A percentile compares a stretch with the other conserved stretches of the same genome.
Evolutionary conservation across 495 filamentous ascomycete genomes (phyloP).

Genomic region (Echria macrotheca): DNA sequence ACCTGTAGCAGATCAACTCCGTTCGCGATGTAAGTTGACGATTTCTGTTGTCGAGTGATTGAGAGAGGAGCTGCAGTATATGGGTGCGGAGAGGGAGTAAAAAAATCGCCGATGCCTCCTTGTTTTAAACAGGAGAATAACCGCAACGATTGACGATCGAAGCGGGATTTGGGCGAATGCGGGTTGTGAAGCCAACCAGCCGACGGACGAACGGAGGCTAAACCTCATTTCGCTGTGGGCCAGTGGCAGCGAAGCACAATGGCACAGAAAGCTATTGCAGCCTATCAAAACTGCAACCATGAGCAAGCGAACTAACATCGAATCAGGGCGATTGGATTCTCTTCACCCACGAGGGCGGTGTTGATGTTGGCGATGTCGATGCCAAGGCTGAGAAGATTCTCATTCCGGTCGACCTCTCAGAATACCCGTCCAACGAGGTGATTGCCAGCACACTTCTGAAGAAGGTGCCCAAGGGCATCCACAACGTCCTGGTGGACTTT

Average conservation of each 20-base stretch:
- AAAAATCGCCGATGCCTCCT: constrained; percentile 4
- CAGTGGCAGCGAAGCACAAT: constrained; percentile 7
- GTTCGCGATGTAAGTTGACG: constrained; percentile 33
- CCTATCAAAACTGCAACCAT: too few species aligned
- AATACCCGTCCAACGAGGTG: constrained; percentile 94
- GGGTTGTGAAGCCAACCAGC: constrained; percentile 20
- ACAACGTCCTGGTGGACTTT: constrained; percentile 98
- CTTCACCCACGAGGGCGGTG: constrained; percentile 98
- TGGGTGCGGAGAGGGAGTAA: neutral
- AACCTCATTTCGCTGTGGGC: constrained; percentile 32
- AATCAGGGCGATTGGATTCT: constrained; percentile 96
- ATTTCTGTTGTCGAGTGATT: constrained; percentile 3
- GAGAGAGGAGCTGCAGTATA: neutral
- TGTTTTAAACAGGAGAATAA: constrained; percentile 9
- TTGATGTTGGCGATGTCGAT: constrained; percentile 98
- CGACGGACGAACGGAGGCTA: constrained; percentile 56
- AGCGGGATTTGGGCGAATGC: constrained; percentile 12
- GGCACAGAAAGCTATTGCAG: constrained; percentile 1
- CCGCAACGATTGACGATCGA: constrained; percentile 6
- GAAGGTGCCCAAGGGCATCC: constrained; percentile 90
- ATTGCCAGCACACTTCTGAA: constrained; percentile 78
- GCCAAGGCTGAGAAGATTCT: constrained; percentile 97
- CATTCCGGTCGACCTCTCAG: constrained; percentile 87
- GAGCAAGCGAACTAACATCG: constrained; percentile 31
- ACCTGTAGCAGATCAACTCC: constrained; percentile 30